Base-by-base conservation (phyloP, 768 basidiomycete species). In the Crepidotus variabilis region DNA sequence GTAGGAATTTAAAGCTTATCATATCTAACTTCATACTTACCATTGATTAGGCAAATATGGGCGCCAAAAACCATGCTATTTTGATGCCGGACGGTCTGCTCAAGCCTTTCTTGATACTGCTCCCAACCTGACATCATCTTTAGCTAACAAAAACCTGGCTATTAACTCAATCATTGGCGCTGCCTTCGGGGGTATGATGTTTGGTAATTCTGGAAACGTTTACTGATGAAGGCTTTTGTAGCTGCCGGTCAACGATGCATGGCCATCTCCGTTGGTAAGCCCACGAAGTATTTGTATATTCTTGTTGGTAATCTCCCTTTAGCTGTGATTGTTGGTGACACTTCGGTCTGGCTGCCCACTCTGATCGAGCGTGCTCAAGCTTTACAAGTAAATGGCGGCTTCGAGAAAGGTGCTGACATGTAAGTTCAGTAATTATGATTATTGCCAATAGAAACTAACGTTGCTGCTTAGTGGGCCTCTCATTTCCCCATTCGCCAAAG, bases 191-290 rank as follows among this genome's bases (percentile, higher is more conserved):
- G 87, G 87, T 88, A 65, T 62, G 77, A 49, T 21, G 57, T 2
- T 21, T 43, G 1, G 36, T 52, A 47, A 14, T 56, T 6, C 33
- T 2, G 35, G 32, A 18, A 46, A 24, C 33, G 18, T 7, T n/a
- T 22, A 47, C n/a, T 39, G 51, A 52, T 54, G 20, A 53, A 50
- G 6, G 28, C 63, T 67, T 54, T 45, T 11, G 60, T 66, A 83
- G 96, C 96, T 61, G 96, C 96, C 28, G 96, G 96, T 11, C 96
- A 98, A 70, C 83, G 97, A 56, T 98, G 95, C 74, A 98, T 97
- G 95, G 95, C 94, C 11, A 75, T 96, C 45, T 96, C 94, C 11
- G 93, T 95, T 32, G 90, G 92, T 89, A 60, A 65, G 85, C 46
- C 18, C 28, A 16, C 14, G 13, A 22, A n/a, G 32, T 28, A 3